Evolutionary conservation across 2,329 filamentous ascomycete species (phyloP).

Genomic region (Ilyonectria mors-panacis): DNA sequence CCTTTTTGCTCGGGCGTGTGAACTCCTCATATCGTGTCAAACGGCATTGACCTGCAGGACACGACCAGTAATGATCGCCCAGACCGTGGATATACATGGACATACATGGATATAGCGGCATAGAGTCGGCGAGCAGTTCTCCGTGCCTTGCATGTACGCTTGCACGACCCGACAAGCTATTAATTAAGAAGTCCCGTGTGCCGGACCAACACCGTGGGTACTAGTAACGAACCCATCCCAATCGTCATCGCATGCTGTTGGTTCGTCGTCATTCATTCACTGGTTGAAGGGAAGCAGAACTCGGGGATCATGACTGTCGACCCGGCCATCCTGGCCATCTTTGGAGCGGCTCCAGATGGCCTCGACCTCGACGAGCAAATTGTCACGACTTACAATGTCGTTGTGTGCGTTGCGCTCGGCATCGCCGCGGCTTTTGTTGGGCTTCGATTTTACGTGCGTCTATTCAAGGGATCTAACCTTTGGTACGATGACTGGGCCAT

Average conservation of each 20-base stretch:
- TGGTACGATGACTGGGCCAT: conserved; percentile 31
- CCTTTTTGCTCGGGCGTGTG: background rate
- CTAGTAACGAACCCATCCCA: conserved; percentile 1
- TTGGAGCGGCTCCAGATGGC: conserved; percentile 21
- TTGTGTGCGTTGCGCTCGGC: conserved; percentile 25
- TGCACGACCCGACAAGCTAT: conserved; percentile 3
- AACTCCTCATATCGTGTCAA: background rate
- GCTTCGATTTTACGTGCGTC: conserved; percentile 24
- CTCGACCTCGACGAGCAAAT: conserved; percentile 22
- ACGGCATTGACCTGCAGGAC: background rate
- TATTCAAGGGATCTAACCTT: conserved; percentile 19
- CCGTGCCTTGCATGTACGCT: conserved; percentile 23
- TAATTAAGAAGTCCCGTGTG: conserved; percentile 22
- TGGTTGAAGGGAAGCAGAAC: background rate
- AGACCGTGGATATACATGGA: background rate
- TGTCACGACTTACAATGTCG: conserved; percentile 27
- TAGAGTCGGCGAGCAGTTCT: conserved; percentile 3
- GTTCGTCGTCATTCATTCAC: conserved; percentile 3
- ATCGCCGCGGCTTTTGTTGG: conserved; percentile 17
- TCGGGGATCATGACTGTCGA: conserved; percentile 21
- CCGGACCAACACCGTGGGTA: conserved; percentile 15
- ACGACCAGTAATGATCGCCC: conserved; percentile 15
- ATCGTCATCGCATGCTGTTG: conserved; percentile 12
- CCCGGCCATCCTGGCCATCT: conserved; percentile 21
- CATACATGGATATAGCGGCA: background rate